phyloP scores from a whole-genome alignment of 2,329 filamentous ascomycete genomes.

The Talaromyces islandicus region DNA sequence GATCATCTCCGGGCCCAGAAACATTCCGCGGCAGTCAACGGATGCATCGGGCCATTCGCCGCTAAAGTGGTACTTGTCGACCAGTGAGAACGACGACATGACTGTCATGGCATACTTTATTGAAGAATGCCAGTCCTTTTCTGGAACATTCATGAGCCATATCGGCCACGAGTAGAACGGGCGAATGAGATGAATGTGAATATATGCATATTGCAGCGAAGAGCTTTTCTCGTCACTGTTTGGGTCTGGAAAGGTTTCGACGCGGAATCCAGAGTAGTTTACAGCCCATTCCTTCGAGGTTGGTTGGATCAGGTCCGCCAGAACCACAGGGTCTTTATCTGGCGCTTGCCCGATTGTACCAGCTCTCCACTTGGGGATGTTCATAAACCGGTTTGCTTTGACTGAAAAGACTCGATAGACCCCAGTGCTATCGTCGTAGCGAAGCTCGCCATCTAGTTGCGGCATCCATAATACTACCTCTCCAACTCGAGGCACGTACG shows the following conservation, averaged over 20 bases:
- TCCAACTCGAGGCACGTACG: conserved; percentile 50
- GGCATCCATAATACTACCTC: conserved; percentile 52
- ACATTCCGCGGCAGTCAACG: conserved; percentile 50
- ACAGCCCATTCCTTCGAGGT: conserved; percentile 36
- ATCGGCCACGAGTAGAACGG: conserved; percentile 52
- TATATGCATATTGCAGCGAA: conserved; percentile 51
- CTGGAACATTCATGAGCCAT: conserved; percentile 37
- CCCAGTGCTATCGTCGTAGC: conserved; percentile 25
- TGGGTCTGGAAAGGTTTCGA: conserved; percentile 52
- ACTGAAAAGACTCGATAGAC: conserved; percentile 29
- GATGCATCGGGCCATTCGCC: conserved; percentile 50
- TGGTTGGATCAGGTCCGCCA: conserved; percentile 42
- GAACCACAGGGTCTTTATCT: conserved; percentile 31
- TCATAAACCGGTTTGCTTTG: conserved; percentile 25
- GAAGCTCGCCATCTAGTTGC: conserved; percentile 24
- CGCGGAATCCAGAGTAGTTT: conserved; percentile 49
- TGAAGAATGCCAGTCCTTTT: conserved; percentile 46
- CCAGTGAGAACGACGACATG: conserved; percentile 47
- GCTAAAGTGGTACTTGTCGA: conserved; percentile 48
- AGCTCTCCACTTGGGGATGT: conserved; percentile 49
- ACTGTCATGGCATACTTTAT: conserved; percentile 49
- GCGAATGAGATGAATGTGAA: conserved; percentile 48
- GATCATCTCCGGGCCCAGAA: conserved; percentile 52
- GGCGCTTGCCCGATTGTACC: conserved; percentile 51
- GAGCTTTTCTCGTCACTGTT: conserved; percentile 46